Evolutionary conservation across 768 basidiomycete genomes (phyloP).

Genomic region (Pleurotus pulmonarius): DNA sequence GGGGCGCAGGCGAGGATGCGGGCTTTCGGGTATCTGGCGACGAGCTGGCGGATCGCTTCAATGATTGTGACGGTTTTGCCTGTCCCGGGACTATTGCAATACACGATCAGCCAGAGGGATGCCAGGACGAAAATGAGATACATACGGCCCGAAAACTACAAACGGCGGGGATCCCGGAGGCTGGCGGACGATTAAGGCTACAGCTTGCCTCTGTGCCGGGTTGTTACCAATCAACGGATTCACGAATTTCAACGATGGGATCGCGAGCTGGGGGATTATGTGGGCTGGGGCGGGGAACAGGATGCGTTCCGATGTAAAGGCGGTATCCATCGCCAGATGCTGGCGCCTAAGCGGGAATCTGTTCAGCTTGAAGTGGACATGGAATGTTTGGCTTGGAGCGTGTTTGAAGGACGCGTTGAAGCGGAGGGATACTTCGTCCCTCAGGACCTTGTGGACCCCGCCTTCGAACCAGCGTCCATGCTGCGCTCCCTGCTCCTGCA

Average conservation of each 20-base stretch:
- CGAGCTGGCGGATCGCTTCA: conserved; percentile 54
- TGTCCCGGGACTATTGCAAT: conserved; percentile 48
- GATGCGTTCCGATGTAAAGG: conserved; percentile 40
- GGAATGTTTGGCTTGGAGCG: conserved; percentile 31
- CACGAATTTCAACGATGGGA: conserved; percentile 21
- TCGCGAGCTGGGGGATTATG: conserved; percentile 12
- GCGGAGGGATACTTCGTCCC: conserved; percentile 46
- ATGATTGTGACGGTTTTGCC: conserved; percentile 66
- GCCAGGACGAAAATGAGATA: not conserved
- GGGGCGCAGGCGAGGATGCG: conserved; percentile 60
- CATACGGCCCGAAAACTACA: conserved; percentile 62
- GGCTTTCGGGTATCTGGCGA: conserved; percentile 30
- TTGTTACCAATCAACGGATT: conserved; percentile 46
- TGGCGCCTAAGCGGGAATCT: conserved; percentile 53
- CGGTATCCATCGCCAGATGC: conserved; percentile 51
- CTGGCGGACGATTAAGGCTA: conserved; percentile 40
- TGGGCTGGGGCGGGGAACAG: conserved; percentile 43
- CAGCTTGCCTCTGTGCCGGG: conserved; percentile 43
- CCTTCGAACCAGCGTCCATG: conserved; percentile 55
- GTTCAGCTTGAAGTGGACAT: conserved; percentile 56
- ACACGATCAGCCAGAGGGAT: not conserved
- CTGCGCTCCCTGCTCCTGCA: conserved; percentile 34
- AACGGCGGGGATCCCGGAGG: conserved; percentile 49
- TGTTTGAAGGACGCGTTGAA: conserved; percentile 42
- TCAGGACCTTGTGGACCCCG: conserved; percentile 47